phyloP scores from a whole-genome alignment of 495 filamentous ascomycete species.

The Aspergillus heteromorphus region DNA sequence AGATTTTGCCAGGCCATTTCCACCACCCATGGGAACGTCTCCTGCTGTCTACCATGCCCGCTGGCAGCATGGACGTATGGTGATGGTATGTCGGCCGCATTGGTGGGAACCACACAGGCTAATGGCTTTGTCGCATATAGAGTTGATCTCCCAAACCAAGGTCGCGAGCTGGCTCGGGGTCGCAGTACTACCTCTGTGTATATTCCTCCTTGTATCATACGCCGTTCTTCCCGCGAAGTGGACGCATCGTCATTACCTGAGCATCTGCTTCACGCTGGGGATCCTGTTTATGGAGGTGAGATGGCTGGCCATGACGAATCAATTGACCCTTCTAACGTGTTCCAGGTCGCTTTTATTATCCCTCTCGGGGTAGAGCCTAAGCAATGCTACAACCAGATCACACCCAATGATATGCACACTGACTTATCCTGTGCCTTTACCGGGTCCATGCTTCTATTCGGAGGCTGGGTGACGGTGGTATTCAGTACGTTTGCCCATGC shows the following conservation, averaged over 20 bases:
- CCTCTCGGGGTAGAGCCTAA: slow-evolving; percentile 75
- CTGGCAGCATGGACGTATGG: slow-evolving; percentile 78
- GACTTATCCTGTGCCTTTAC: slow-evolving; percentile 80
- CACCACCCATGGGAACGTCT: slow-evolving; percentile 29
- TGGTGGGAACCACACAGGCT: neutral
- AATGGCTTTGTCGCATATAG: slow-evolving; percentile 22
- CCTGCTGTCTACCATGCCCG: slow-evolving; percentile 90
- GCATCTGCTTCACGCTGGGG: slow-evolving; percentile 72
- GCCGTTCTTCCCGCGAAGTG: slow-evolving; percentile 78
- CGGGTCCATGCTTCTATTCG: slow-evolving; percentile 75
- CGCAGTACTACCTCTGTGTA: slow-evolving; percentile 60
- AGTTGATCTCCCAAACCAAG: slow-evolving; percentile 57
- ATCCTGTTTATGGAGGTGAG: slow-evolving; percentile 74
- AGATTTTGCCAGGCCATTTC: slow-evolving; percentile 56
- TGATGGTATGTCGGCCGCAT: slow-evolving; percentile 46
- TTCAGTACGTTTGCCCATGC: slow-evolving; percentile 54
- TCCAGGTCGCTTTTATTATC: slow-evolving; percentile 70
- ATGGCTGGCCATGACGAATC: neutral
- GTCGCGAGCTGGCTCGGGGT: slow-evolving; percentile 78
- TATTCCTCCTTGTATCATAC: slow-evolving; percentile 80
- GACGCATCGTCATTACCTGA: slow-evolving; percentile 89
- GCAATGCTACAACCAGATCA: slow-evolving; percentile 85
- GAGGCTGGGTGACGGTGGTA: slow-evolving; percentile 74
- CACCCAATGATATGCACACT: slow-evolving; percentile 86
- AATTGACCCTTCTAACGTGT: slow-evolving; percentile 3